A percentile compares a stretch with the other conserved stretches of the same genome.
Conservation (phyloP, 1,139 yeast genomes). For the Geotrichum klebahnii region DNA sequence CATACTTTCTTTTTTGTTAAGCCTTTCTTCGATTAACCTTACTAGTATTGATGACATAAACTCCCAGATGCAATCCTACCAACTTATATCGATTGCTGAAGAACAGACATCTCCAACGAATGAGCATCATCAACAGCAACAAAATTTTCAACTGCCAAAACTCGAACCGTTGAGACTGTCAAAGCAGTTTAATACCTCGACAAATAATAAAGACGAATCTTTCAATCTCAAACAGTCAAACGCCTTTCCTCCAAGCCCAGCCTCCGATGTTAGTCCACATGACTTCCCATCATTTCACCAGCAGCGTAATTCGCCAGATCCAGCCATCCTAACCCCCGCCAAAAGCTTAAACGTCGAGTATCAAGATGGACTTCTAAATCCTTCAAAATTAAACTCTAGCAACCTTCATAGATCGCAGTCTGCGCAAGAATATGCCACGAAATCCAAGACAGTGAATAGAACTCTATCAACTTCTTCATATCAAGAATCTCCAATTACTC, state of each 20-base stretch:
- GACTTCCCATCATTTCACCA: background rate
- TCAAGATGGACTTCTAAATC: background rate
- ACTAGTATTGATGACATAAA: background rate
- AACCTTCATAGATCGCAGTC: background rate
- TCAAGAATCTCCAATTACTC: background rate
- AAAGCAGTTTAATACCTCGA: too few relatives aligned
- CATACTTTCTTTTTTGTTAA: background rate
- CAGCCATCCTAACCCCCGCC: background rate
- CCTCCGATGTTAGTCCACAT: too few relatives aligned
- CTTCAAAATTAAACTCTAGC: background rate
- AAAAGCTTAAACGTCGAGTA: background rate
- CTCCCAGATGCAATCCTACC: background rate
- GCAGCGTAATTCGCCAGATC: background rate
- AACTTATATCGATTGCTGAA: background rate
- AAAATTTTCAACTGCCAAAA: background rate
- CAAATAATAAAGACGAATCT: too few relatives aligned
- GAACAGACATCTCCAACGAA: background rate
- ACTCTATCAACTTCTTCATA: background rate
- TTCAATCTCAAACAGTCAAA: too few relatives aligned
- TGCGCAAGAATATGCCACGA: background rate
- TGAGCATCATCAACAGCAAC: background rate
- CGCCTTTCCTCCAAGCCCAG: background rate
- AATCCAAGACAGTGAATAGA: background rate
- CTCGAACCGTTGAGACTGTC: too few relatives aligned
- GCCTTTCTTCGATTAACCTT: background rate